These are phyloP conservation scores for Emmonsiellopsis sp. DNA, from an alignment of 2,329 filamentous ascomycete species.

Conservation along the genomic window DNA sequence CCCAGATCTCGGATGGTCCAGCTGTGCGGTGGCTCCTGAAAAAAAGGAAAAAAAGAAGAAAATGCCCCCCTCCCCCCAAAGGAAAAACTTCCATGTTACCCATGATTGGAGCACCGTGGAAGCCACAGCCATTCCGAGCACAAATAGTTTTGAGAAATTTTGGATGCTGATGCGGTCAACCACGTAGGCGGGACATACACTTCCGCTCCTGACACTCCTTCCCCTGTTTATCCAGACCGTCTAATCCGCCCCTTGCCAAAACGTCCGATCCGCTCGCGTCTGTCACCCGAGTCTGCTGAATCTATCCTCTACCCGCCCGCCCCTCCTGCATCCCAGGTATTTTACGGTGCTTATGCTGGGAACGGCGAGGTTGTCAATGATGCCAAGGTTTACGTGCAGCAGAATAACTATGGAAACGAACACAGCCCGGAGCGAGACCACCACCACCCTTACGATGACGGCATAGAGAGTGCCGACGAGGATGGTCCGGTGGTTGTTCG, in stretches of 20 bases:
- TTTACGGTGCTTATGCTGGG: slow-evolving; percentile 60
- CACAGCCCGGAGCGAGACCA: slow-evolving; percentile 28
- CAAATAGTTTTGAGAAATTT: slow-evolving; percentile 17
- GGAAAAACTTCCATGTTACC: not conserved
- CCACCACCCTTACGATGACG: slow-evolving; percentile 44
- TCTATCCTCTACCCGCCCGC: slow-evolving; percentile 74
- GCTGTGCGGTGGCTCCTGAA: not conserved
- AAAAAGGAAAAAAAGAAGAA: not conserved
- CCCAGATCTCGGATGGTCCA: not conserved
- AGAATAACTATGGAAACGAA: slow-evolving; percentile 34
- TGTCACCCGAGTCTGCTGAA: slow-evolving; percentile 76
- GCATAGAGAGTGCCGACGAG: slow-evolving; percentile 55
- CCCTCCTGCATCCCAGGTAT: slow-evolving; percentile 62
- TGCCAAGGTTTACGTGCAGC: slow-evolving; percentile 36
- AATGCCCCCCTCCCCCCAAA: not conserved
- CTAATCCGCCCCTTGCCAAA: slow-evolving; percentile 89
- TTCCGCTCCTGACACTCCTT: slow-evolving; percentile 59
- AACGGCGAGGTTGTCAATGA: slow-evolving; percentile 44
- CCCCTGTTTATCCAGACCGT: slow-evolving; percentile 75
- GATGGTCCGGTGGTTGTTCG: slow-evolving; percentile 36
- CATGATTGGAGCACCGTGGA: not conserved
- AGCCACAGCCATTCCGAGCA: not conserved
- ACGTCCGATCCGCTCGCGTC: slow-evolving; percentile 73
- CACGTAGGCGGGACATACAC: slow-evolving; percentile 41
- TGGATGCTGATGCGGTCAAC: slow-evolving; percentile 28